These are phyloP conservation scores for Sporisorium iseilematis-ciliati DNA, from an alignment of 1,284 basidiomycete genomes.

Conservation along the genomic window DNA sequence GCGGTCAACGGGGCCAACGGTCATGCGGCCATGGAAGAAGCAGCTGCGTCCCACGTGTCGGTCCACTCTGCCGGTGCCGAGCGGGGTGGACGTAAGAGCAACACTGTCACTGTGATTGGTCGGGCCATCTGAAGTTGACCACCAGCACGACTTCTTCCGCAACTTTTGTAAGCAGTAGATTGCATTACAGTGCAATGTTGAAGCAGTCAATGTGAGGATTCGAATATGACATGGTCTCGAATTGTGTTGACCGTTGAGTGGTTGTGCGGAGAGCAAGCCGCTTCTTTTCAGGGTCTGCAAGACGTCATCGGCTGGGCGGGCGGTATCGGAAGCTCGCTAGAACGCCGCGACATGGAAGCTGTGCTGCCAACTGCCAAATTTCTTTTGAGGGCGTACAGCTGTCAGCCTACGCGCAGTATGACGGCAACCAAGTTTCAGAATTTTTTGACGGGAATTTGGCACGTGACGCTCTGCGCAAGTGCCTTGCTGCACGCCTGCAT, in stretches of 20 bases:
- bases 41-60: conserved; percentile 27
- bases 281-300: neutral
- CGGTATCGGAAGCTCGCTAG: neutral
- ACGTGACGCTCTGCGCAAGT: conserved; percentile 4
- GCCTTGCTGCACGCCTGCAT: conserved; percentile 6
- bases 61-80: conserved; percentile 7
- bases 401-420: conserved; percentile 8
- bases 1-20: conserved; percentile 1
- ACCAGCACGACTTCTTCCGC: neutral
- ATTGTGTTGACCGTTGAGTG: neutral
- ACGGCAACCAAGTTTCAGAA: conserved; percentile 22
- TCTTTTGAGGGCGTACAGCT: neutral
- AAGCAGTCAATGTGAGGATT: neutral
- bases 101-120: neutral
- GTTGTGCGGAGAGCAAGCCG: neutral
- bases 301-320: conserved; percentile 1
- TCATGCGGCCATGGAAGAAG: conserved; percentile 5
- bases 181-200: neutral
- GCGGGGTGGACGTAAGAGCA: neutral
- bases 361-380: neutral
- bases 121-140: neutral
- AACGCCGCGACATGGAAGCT: neutral
- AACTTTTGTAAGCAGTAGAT: too few species aligned
- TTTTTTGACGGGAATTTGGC: neutral
- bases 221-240: neutral